These are phyloP conservation scores for Eucalyptus cloeziana DNA, from an alignment of 345 rosid genomes.

Conservation along the genomic window DNA sequence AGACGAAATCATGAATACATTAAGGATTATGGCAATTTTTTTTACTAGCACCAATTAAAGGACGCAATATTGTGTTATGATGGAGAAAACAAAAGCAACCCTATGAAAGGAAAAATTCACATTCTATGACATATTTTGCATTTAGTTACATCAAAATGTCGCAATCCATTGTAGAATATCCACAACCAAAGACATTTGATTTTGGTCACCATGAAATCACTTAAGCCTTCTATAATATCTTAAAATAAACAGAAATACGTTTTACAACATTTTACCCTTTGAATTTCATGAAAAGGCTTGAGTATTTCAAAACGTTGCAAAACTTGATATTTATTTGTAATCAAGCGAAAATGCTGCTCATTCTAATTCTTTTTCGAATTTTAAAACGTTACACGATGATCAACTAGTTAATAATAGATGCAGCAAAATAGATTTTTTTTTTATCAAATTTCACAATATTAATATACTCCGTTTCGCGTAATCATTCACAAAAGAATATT, in stretches of 20 bases:
- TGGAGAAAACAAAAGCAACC: background rate
- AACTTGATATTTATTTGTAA: background rate
- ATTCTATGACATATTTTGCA: background rate
- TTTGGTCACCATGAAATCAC: background rate
- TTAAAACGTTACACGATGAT: accelerated
- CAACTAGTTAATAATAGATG: background rate
- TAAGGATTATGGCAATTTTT: accelerated
- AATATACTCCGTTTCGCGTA: background rate
- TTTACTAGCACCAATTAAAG: background rate
- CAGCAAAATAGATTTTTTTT: background rate
- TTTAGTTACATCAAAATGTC: background rate
- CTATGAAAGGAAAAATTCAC: background rate
- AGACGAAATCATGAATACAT: background rate
- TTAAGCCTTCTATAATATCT: too few species aligned
- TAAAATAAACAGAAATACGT: background rate
- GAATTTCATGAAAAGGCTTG: background rate
- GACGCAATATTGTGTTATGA: accelerated
- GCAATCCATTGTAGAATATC: background rate
- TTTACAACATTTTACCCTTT: accelerated
- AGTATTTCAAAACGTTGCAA: background rate
- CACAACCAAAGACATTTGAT: background rate
- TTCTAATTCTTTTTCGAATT: accelerated
- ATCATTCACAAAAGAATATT: background rate
- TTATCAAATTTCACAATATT: background rate
- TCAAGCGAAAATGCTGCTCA: accelerated